Evolutionary conservation across 371 early-diverging fungal genomes (phyloP).

Genomic region (Haplosporangium sp.): DNA sequence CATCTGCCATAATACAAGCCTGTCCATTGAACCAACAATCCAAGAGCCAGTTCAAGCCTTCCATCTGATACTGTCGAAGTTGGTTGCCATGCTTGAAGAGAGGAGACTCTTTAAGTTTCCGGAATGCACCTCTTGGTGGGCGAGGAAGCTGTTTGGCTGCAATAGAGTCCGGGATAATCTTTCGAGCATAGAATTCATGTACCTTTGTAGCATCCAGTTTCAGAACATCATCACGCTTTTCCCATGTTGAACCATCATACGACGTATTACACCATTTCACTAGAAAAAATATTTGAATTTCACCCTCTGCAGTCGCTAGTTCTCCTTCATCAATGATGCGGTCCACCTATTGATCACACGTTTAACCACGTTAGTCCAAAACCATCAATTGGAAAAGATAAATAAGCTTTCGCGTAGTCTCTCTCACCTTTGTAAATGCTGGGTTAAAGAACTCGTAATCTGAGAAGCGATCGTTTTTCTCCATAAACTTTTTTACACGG

Average conservation of each 20-base stretch:
- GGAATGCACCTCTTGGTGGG: conserved; percentile 67
- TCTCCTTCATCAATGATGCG: conserved; percentile 92
- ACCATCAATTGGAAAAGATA: not conserved
- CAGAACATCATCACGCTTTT: conserved; percentile 75
- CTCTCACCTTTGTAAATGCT: conserved; percentile 55
- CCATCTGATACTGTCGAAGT: conserved; percentile 78
- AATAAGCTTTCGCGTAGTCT: not conserved
- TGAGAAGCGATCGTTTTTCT: conserved; percentile 67
- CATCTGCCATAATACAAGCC: conserved; percentile 87
- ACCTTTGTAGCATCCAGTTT: conserved; percentile 62
- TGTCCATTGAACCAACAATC: conserved; percentile 78
- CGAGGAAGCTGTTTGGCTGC: conserved; percentile 61
- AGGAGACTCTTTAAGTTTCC: conserved; percentile 74
- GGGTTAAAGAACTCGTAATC: conserved; percentile 73
- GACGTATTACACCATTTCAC: conserved; percentile 94
- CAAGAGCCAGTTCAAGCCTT: conserved; percentile 80
- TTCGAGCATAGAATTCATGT: conserved; percentile 60
- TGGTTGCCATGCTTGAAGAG: conserved; percentile 77
- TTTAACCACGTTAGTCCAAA: not conserved
- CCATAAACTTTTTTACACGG: conserved; percentile 83
- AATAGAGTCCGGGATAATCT: conserved; percentile 63
- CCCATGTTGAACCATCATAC: conserved; percentile 95
- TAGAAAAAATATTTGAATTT: conserved; percentile 78
- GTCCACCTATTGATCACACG: conserved; percentile 62
- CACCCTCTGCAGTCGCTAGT: conserved; percentile 63